Evolutionary conservation across 1,284 basidiomycete species (phyloP).

Genomic region (Leccinum variabile): DNA sequence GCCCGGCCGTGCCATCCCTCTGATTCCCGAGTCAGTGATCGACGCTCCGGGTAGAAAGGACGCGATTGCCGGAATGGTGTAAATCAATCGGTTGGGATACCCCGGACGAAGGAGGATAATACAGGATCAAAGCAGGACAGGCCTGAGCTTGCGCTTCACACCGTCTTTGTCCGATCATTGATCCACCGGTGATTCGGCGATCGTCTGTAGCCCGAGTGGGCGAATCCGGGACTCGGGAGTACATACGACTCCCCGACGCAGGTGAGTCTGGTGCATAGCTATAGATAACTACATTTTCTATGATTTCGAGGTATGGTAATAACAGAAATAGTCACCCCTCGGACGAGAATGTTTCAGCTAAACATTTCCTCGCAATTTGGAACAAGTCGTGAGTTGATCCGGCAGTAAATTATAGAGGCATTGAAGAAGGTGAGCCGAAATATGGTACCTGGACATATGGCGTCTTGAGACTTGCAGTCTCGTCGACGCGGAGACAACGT

Average conservation of each 20-base stretch:
- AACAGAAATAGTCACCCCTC: slow-evolving; percentile 11
- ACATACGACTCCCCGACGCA: background rate
- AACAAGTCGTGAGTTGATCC: background rate
- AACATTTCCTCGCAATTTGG: background rate
- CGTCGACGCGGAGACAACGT: background rate
- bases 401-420: background rate
- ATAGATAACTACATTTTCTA: background rate
- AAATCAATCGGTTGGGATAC: background rate
- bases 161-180: slow-evolving; percentile 2
- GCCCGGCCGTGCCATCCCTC: background rate
- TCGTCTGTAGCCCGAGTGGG: background rate
- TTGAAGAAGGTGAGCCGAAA: background rate
- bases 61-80: background rate
- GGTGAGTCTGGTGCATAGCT: background rate
- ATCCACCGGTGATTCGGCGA: background rate
- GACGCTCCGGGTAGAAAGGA: background rate
- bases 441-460: background rate
- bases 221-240: slow-evolving; percentile 3
- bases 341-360: background rate
- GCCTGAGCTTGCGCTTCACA: background rate
- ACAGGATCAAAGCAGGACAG: background rate
- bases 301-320: slow-evolving; percentile 38
- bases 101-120: background rate
- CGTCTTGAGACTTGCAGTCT: background rate
- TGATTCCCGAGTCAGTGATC: background rate